These are phyloP conservation scores for Funneliformis mosseae DNA, from an alignment of 192 early-diverging fungal genomes.

Conservation along the genomic window DNA sequence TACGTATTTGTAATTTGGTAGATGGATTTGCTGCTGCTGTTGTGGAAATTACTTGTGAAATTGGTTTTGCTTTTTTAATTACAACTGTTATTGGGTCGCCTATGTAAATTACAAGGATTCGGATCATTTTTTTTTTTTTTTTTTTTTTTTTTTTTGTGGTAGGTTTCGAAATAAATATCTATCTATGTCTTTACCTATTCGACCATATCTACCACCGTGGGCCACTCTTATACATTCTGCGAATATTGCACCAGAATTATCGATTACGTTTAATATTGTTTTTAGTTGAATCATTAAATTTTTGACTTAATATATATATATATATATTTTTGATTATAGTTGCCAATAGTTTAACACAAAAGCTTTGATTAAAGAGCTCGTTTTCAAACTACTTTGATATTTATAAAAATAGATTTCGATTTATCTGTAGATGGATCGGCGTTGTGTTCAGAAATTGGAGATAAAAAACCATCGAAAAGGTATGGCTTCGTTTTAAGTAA, in stretches of 20 bases:
- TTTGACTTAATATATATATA: not conserved
- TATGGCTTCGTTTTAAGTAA: too few species aligned
- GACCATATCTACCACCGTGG: conserved; percentile 73
- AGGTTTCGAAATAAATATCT: not conserved
- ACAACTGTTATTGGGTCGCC: conserved; percentile 25
- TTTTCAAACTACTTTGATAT: too few species aligned
- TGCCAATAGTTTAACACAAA: too few species aligned
- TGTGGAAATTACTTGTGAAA: not conserved
- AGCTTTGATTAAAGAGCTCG: too few species aligned
- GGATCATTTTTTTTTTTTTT: not conserved
- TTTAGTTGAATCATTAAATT: conserved; percentile 75
- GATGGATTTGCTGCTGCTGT: conserved; percentile 1
- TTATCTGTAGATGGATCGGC: too few species aligned
- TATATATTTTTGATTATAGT: too few species aligned
- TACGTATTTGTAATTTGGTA: conserved; percentile 61
- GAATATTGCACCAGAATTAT: conserved; percentile 93
- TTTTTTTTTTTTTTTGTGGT: too few species aligned
- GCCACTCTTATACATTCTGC: conserved; percentile 96
- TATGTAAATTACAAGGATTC: conserved; percentile 4
- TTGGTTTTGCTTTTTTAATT: conserved; percentile 22
- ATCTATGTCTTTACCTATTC: conserved; percentile 47
- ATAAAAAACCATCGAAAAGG: too few species aligned
- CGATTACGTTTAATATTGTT: conserved; percentile 88
- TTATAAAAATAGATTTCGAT: too few species aligned
- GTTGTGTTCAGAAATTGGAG: too few species aligned